Conservation (phyloP, 805 yeast genomes). For the Isabelozyma heimii region DNA sequence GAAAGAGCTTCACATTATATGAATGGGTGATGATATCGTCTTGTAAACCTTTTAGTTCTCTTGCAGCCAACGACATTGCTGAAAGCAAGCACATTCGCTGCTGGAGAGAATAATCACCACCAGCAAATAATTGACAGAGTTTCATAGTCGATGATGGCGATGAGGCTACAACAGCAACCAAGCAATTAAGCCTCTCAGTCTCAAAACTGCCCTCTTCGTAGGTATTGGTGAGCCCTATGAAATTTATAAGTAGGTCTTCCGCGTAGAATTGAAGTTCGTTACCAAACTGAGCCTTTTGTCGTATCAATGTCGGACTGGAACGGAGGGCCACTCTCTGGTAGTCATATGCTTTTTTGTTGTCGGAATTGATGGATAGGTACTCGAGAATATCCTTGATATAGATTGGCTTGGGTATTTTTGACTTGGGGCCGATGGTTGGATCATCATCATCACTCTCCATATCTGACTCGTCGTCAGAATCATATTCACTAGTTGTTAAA, state of each 20-base stretch:
- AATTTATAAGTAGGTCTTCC: constrained; percentile 46
- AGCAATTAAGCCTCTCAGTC: constrained; percentile 56
- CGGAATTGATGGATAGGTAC: constrained; percentile 49
- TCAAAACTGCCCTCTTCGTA: constrained; percentile 62
- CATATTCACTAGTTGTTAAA: constrained; percentile 21
- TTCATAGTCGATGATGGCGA: constrained; percentile 43
- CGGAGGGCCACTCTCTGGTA: constrained; percentile 49
- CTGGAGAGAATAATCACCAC: constrained; percentile 79
- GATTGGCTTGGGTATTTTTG: constrained; percentile 48
- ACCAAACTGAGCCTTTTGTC: constrained; percentile 60
- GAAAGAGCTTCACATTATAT: constrained; percentile 22
- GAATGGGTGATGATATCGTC: constrained; percentile 47
- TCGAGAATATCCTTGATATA: constrained; percentile 70
- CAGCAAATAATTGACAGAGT: constrained; percentile 47
- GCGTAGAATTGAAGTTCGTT: constrained; percentile 61
- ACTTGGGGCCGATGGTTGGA: constrained; percentile 37
- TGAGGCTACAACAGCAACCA: constrained; percentile 63
- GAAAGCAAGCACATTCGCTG: constrained; percentile 71
- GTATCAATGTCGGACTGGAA: constrained; percentile 56
- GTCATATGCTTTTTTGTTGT: constrained; percentile 46
- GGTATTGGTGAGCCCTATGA: constrained; percentile 56
- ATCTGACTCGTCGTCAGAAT: constrained; percentile 14
- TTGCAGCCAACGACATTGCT: constrained; percentile 64
- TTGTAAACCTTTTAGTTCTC: constrained; percentile 65
- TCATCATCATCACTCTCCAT: constrained; percentile 47